A percentile compares a stretch with the other conserved stretches of the same genome.
These are phyloP conservation scores for Talaromyces islandicus DNA, from an alignment of 2,329 filamentous ascomycete genomes.

Conservation along the genomic window DNA sequence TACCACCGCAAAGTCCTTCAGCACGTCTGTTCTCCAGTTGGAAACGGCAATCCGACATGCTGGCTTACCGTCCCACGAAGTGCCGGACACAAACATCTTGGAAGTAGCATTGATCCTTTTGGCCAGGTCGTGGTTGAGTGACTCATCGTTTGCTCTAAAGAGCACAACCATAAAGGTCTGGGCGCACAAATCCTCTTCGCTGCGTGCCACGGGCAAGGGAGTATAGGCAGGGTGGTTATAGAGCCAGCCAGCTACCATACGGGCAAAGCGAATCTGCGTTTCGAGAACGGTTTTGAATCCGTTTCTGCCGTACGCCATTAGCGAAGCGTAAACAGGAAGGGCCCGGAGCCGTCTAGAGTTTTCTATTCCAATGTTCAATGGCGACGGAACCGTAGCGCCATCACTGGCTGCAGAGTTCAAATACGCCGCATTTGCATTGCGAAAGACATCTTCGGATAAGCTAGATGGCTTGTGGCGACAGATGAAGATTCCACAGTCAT, in stretches of 20 bases:
- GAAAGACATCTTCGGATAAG: constrained; percentile 60
- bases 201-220: constrained; percentile 50
- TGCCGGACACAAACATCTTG: constrained; percentile 77
- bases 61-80: constrained; percentile 65
- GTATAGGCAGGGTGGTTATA: constrained; percentile 58
- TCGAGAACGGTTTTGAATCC: constrained; percentile 66
- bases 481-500: constrained; percentile 88
- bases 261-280: constrained; percentile 65
- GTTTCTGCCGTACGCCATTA: constrained; percentile 64
- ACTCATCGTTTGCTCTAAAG: constrained; percentile 64
- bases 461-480: constrained; percentile 51
- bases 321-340: constrained; percentile 77
- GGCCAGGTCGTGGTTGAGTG: constrained; percentile 61
- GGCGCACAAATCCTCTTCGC: constrained; percentile 40
- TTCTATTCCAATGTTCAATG: constrained; percentile 79
- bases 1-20: constrained; percentile 62
- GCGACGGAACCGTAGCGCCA: constrained; percentile 58
- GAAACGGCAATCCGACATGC: constrained; percentile 80
- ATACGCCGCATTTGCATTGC: constrained; percentile 82
- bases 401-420: constrained; percentile 39
- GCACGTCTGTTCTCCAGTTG: constrained; percentile 72
- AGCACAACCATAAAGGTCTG: constrained; percentile 66
- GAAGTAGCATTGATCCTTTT: constrained; percentile 65
- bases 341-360: constrained; percentile 89
- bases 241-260: constrained; percentile 61